Base-by-base conservation (phyloP, 345 rosid genomes). In the Nephelium lappaceum region DNA sequence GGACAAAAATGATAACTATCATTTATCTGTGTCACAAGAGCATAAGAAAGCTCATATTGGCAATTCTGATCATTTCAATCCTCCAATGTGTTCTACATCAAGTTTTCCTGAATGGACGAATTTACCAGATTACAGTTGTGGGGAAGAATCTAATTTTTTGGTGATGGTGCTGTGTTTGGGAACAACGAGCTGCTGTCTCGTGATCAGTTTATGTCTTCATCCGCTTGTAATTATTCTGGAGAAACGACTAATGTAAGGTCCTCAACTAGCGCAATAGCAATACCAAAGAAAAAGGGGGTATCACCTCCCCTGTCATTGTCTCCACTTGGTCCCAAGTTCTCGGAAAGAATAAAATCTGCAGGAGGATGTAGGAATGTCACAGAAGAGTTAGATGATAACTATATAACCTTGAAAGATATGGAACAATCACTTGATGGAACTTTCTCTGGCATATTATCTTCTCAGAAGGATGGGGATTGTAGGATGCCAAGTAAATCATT, bases 271-370 rank as follows among this genome's bases (percentile, higher is more conserved):
- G 81, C 86, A 71, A 84, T 88, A 77, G 47, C 87, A 5, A 75
- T 82, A 74, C 80, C 90, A 69, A 77, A 83, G 38, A 69, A 87
- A 71, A 87, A 85, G 77, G 63, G 78, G 15, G 53, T 69, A 57
- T 83, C 89, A 47, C 74, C 91, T 78, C 83, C 90, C 67, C 82
- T 82, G 53, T 87, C 89, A 25, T 74, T 87, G 81, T 91, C 95
- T 74, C 95, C 95, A 31, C 90, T 91, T 5, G 95, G 95, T 68
- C 95, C 92, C 42, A 88, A 83, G 63, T 83, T 83, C 77, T 57
- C 78, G 31, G 91, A 79, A 80, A 86, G 86, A 84, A 69, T 77
- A 61, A 85, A 85, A 61, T n/a, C 78, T 60, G 55, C 45, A 5
- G 83, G 80, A 78, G 78, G 85, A 78, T 69, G 69, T 75, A 69